These are phyloP conservation scores for Tinospora cordifolia DNA, from an alignment of 164 flowering plant species.

Conservation along the genomic window DNA sequence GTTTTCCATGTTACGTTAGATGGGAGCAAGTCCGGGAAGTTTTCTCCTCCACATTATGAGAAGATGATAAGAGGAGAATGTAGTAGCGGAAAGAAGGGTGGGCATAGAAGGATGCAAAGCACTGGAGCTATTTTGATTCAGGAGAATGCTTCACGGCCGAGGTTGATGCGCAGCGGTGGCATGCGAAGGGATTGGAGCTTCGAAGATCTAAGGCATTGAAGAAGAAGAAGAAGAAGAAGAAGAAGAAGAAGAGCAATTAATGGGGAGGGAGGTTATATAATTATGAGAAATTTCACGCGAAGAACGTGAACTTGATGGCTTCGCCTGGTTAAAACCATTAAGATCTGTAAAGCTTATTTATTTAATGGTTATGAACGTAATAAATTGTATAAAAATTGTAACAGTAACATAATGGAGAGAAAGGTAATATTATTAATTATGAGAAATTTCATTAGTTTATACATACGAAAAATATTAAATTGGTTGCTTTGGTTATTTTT, in stretches of 20 bases:
- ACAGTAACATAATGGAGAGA: no score
- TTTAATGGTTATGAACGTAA: no score
- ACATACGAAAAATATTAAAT: no score
- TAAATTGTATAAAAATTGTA: no score
- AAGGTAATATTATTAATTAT: no score
- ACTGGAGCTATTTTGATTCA: conserved; percentile 7
- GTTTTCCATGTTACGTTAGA: conserved; percentile 15
- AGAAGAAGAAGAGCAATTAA: neutral
- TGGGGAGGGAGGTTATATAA: neutral
- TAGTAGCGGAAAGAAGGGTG: conserved; percentile 12
- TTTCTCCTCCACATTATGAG: conserved; percentile 22
- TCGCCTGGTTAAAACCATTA: no score
- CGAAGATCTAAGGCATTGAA: conserved; percentile 40
- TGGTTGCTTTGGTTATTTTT: no score
- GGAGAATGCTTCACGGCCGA: conserved; percentile 29
- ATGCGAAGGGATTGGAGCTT: conserved; percentile 94
- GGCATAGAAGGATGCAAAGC: conserved; percentile 22
- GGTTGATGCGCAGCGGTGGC: conserved; percentile 53
- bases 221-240: neutral
- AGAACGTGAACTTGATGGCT: no score
- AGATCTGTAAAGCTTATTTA: no score
- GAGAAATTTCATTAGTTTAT: no score
- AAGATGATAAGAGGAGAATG: conserved; percentile 9
- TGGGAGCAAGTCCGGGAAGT: conserved; percentile 50
- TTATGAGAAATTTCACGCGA: no score